Percentiles rank a stretch among this genome's conserved stretches.
phyloP scores from a whole-genome alignment of 495 filamentous ascomycete species.

The Penicillium tannophilum region DNA sequence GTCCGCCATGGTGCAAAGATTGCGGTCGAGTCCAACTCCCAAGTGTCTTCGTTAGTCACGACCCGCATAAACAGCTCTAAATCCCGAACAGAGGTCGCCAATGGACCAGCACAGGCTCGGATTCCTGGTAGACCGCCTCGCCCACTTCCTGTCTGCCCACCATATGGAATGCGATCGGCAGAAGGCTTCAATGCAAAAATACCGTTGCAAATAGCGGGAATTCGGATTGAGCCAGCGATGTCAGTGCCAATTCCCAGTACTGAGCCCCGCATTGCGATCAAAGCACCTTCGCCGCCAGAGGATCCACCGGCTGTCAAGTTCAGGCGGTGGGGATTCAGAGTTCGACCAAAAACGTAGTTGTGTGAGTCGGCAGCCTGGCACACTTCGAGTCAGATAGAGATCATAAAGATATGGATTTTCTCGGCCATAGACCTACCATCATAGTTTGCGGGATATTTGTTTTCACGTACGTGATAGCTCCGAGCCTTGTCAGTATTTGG shows the following conservation, averaged over 20 bases:
- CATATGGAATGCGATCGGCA: constrained; percentile 30
- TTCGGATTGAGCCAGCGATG: constrained; percentile 56
- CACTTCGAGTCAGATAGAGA: not conserved
- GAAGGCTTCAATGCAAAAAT: constrained; percentile 34
- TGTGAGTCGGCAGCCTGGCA: constrained; percentile 21
- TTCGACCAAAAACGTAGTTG: constrained; percentile 54
- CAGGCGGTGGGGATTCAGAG: constrained; percentile 56
- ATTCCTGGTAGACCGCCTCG: constrained; percentile 21
- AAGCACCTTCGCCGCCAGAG: constrained; percentile 61
- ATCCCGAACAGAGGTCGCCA: constrained; percentile 57
- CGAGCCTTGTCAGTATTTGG: constrained; percentile 30
- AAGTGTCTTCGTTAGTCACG: constrained; percentile 10
- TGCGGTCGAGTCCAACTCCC: constrained; percentile 10
- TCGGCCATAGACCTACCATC: not conserved
- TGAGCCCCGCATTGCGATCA: constrained; percentile 55
- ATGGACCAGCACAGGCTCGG: constrained; percentile 45
- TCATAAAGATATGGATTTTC: not conserved
- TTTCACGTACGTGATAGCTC: constrained; percentile 61
- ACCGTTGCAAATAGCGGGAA: constrained; percentile 52
- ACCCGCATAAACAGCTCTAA: constrained; percentile 48
- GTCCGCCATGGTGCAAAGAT: constrained; percentile 22
- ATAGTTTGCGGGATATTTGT: constrained; percentile 57
- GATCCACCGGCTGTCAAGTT: constrained; percentile 52
- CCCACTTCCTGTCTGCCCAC: constrained; percentile 38
- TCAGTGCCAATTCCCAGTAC: constrained; percentile 61